These are phyloP conservation scores for Phytopythium mirpurense DNA, from an alignment of 352 stramenopile genomes.

Conservation along the genomic window DNA sequence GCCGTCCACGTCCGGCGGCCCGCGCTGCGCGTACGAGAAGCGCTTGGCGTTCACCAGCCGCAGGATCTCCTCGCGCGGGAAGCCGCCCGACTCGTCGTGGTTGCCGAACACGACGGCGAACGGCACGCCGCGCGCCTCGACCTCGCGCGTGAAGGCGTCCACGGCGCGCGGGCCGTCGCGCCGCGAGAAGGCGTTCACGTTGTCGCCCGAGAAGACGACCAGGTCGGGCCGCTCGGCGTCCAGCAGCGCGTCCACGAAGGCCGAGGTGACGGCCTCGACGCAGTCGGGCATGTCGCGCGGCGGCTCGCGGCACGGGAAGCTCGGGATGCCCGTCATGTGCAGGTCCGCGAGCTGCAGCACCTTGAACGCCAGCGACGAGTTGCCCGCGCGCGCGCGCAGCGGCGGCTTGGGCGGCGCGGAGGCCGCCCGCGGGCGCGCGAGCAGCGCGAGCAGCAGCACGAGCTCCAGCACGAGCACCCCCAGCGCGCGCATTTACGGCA, in stretches of 20 bases:
- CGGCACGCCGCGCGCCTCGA: slow-evolving; percentile 39
- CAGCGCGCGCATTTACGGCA: neutral
- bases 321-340: slow-evolving; percentile 42
- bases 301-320: slow-evolving; percentile 22
- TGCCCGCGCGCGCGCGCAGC: slow-evolving; percentile 1
- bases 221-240: slow-evolving; percentile 60
- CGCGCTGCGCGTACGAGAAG: slow-evolving; percentile 42
- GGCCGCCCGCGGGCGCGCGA: neutral
- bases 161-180: slow-evolving; percentile 30
- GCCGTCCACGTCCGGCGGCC: slow-evolving; percentile 35
- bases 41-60: slow-evolving; percentile 24
- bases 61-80: slow-evolving; percentile 36
- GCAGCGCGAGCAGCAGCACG: neutral
- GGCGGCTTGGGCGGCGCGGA: neutral
- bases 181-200: slow-evolving; percentile 28
- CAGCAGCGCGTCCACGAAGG: slow-evolving; percentile 50
- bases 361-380: slow-evolving; percentile 37
- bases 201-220: slow-evolving; percentile 62
- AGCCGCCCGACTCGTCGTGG: slow-evolving; percentile 49
- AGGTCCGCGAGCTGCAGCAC: slow-evolving; percentile 69
- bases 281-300: slow-evolving; percentile 32
- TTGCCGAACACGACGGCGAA: slow-evolving; percentile 63
- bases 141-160: slow-evolving; percentile 22
- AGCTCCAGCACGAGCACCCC: neutral
- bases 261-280: slow-evolving; percentile 37